phyloP scores from a whole-genome alignment of 352 stramenopile species.

The Globisporangium ultimum region DNA sequence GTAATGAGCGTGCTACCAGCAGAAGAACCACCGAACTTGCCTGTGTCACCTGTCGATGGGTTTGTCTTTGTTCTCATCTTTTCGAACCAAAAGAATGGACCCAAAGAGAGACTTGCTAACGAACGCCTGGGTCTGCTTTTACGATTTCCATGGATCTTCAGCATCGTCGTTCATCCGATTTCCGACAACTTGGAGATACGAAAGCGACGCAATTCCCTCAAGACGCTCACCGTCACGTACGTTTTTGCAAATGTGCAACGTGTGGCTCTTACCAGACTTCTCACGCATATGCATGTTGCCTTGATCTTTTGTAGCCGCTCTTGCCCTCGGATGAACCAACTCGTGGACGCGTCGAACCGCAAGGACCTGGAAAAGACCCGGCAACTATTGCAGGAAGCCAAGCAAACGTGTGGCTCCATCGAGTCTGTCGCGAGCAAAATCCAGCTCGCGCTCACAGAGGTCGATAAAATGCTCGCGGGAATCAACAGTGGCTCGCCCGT shows the following conservation, averaged over 20 bases:
- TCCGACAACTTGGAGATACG: slow-evolving; percentile 6
- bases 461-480: slow-evolving; percentile 31
- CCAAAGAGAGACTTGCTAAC: neutral
- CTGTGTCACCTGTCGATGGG: slow-evolving; percentile 31
- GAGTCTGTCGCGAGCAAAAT: slow-evolving; percentile 45
- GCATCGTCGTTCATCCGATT: slow-evolving; percentile 8
- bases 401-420: slow-evolving; percentile 26
- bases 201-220: slow-evolving; percentile 49
- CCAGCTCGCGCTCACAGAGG: slow-evolving; percentile 35
- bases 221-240: slow-evolving; percentile 53
- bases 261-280: neutral
- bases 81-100: neutral
- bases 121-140: neutral
- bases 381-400: slow-evolving; percentile 49
- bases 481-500: slow-evolving; percentile 2
- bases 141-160: neutral
- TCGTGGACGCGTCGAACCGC: slow-evolving; percentile 21
- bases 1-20: slow-evolving; percentile 75
- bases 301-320: slow-evolving; percentile 22
- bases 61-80: slow-evolving; percentile 9
- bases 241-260: neutral
- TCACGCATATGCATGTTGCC: neutral
- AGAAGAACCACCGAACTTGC: slow-evolving; percentile 33
- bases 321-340: slow-evolving; percentile 21
- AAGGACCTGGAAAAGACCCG: slow-evolving; percentile 59